Evolutionary conservation across 352 stramenopile genomes (phyloP), one percentile per base, ranked within the genome.

Genomic region (Globisporangium lucens): DNA sequence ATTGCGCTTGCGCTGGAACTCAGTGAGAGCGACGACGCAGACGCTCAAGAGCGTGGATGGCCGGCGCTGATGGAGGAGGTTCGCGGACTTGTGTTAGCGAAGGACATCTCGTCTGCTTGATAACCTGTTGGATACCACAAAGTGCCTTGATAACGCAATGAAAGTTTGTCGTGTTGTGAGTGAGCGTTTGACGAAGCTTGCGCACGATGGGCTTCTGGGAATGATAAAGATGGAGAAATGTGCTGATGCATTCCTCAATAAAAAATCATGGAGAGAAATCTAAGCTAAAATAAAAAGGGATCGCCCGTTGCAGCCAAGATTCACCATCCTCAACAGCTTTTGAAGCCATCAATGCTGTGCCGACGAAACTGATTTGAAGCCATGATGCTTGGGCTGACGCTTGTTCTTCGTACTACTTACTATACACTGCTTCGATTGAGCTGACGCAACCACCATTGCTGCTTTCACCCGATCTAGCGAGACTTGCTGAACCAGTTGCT

Each of bases 401-500:
- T 47, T 47, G 56, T 47, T 12, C 30, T 61, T 22, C 10, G 24
- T 29, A 10, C n/a, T 56, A 30, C 49, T 30, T 61, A 61, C 33
- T 61, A 13, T 61, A 61, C 56, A 61, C 33, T 36, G 41, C n/a
- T 61, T 46, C n/a, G 56, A 61, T n/a, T 30, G 30, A 3, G n/a
- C 33, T 61, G 33, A 13, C 58, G 22, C 9, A 22, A 47, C 24
- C 22, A 29, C 27, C 29, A 15, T 15, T 47, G 35, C 27, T 66
- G 33, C 15, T 46, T 17, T 36, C 47, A 30, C 7, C 12, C 47
- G n/a, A 29, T 4, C 52, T 62, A 68, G 52, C 49, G 49, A 29
- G 47, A 20, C 49, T 59, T 60, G 61, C 61, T 66, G 47, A 87
- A 86, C 80, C 80, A 88, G 69, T 79, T 86, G 69, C 84, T 79